Conservation (phyloP, 352 stramenopile species). For the Pythium dissotocum region DNA sequence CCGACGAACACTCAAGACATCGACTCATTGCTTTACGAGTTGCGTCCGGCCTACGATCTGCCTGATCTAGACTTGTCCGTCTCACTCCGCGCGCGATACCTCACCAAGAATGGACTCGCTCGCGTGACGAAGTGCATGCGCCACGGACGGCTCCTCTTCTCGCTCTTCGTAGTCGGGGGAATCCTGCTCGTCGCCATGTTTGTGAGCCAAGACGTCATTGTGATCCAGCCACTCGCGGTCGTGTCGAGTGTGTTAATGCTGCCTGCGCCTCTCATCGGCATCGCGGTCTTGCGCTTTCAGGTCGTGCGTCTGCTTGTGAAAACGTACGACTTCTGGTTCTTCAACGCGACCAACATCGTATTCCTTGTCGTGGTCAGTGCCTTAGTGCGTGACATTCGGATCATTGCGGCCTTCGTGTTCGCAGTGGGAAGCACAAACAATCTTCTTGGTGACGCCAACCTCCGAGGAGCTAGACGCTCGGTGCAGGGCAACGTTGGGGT, state of each 20-base stretch:
- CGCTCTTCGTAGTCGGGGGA: neutral
- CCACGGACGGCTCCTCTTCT: neutral
- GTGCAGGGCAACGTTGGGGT: neutral
- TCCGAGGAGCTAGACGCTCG: neutral
- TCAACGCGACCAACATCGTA: slow-evolving; percentile 1
- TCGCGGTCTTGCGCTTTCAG: slow-evolving; percentile 10
- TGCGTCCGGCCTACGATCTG: neutral
- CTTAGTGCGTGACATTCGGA: neutral
- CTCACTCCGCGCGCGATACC: neutral
- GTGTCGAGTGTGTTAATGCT: neutral
- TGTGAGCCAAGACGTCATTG: neutral
- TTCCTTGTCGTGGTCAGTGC: neutral
- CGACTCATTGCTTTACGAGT: neutral
- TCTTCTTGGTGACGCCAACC: neutral
- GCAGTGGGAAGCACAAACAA: neutral
- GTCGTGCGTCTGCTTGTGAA: slow-evolving; percentile 8
- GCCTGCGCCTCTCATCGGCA: slow-evolving; percentile 1
- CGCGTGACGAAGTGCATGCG: neutral
- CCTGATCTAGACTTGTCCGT: neutral
- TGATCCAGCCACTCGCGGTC: neutral
- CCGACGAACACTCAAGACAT: neutral
- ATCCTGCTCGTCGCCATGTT: neutral
- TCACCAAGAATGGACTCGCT: neutral
- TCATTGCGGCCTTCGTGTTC: neutral
- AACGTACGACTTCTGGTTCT: slow-evolving; percentile 25